Evolutionary conservation across 176 grass and related monocot species (phyloP).

Genomic region (Oryza nivara): DNA sequence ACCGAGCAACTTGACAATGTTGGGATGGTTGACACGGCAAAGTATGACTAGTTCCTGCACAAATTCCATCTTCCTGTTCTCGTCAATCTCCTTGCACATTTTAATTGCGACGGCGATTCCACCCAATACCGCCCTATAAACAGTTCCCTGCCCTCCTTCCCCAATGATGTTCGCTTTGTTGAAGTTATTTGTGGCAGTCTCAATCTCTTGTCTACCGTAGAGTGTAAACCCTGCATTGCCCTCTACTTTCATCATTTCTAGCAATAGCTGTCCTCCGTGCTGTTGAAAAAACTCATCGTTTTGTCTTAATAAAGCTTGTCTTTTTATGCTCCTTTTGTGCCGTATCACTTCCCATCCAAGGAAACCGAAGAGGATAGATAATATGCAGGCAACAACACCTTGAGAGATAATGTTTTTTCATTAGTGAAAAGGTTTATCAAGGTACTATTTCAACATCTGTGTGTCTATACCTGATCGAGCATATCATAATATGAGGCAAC

Average conservation of each 20-base stretch:
- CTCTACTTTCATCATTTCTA: slow-evolving; percentile 12
- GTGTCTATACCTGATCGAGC: not conserved
- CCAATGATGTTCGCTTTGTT: slow-evolving; percentile 24
- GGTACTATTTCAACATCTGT: too few relatives aligned
- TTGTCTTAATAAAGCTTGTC: not conserved
- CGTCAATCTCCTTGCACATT: not conserved
- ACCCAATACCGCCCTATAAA: slow-evolving; percentile 31
- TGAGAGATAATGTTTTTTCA: too few relatives aligned
- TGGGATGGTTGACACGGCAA: too few relatives aligned
- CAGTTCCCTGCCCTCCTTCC: slow-evolving; percentile 41
- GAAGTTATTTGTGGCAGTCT: slow-evolving; percentile 39
- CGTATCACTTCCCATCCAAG: not conserved
- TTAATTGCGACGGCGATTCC: slow-evolving; percentile 6
- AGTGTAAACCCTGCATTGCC: slow-evolving; percentile 1
- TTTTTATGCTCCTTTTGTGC: not conserved
- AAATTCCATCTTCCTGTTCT: not conserved
- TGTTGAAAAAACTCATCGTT: not conserved
- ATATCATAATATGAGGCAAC: too few relatives aligned
- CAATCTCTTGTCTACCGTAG: slow-evolving; percentile 9
- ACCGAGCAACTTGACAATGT: too few relatives aligned
- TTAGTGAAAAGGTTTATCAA: too few relatives aligned
- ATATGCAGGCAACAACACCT: not conserved
- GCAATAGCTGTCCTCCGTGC: not conserved
- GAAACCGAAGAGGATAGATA: not conserved
- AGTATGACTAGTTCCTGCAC: too few relatives aligned